These are phyloP conservation scores for Monoraphidium neglectum DNA, from an alignment of 139 green algal species.

Conservation along the genomic window DNA sequence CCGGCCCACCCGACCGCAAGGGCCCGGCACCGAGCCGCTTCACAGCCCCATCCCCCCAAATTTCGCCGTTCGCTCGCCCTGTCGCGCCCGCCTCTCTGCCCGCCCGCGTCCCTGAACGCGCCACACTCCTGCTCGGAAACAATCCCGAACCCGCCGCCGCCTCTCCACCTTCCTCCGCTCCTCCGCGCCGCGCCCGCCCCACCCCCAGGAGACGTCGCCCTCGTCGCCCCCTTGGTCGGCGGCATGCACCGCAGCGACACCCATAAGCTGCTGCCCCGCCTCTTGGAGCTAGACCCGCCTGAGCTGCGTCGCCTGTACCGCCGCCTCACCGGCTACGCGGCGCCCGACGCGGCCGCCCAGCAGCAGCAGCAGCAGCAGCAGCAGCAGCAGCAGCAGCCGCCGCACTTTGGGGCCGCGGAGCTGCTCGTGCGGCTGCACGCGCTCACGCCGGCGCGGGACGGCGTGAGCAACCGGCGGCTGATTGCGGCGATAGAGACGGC, in stretches of 20 bases:
- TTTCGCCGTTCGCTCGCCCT: neutral
- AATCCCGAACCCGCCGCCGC: neutral
- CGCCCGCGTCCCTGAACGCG: neutral
- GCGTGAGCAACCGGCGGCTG: constrained; percentile 27
- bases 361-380: neutral
- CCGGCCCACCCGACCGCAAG: neutral
- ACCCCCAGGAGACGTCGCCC: neutral
- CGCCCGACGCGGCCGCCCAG: neutral
- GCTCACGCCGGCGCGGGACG: constrained; percentile 37
- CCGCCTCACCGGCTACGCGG: constrained; percentile 5
- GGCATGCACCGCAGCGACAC: constrained; percentile 35
- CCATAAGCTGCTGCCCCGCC: constrained; percentile 39
- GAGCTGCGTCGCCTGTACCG: constrained; percentile 28
- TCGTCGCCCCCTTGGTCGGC: constrained; percentile 42
- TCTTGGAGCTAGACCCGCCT: constrained; percentile 33
- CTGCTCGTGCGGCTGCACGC: constrained; percentile 69
- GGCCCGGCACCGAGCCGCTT: no score
- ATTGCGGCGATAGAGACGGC: constrained; percentile 63
- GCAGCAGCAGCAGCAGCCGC: neutral
- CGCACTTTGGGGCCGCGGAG: constrained; percentile 59
- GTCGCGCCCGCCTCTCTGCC: neutral
- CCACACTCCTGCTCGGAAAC: no score
- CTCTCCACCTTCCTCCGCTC: neutral
- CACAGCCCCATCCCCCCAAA: no score
- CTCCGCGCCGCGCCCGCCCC: neutral